phyloP scores from a whole-genome alignment of 495 filamentous ascomycete genomes.

The Penicillium salamii region DNA sequence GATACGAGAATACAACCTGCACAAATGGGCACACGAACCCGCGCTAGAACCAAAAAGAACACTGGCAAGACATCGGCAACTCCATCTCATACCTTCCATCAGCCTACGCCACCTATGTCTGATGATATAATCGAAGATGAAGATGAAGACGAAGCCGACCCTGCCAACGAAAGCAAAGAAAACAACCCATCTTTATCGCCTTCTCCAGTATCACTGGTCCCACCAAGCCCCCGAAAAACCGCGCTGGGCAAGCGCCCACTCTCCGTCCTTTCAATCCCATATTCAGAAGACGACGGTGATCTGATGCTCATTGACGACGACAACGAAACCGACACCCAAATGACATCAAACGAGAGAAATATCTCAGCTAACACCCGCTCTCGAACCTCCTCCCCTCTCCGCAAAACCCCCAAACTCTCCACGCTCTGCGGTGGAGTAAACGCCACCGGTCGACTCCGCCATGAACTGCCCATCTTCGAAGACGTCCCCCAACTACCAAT shows the following conservation, averaged over 20 bases:
- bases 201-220: conserved; percentile 28
- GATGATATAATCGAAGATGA: conserved; percentile 20
- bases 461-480: conserved; percentile 40
- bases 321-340: conserved; percentile 11
- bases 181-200: conserved; percentile 49
- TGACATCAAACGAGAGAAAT: conserved; percentile 38
- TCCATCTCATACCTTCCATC: conserved; percentile 2
- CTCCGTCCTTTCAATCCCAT: conserved; percentile 34
- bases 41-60: conserved; percentile 24
- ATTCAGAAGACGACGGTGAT: conserved; percentile 23
- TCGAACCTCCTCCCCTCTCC: conserved; percentile 8
- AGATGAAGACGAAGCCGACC: conserved; percentile 29
- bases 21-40: conserved; percentile 23
- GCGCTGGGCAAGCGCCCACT: conserved; percentile 41
- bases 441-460: conserved; percentile 24
- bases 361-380: conserved; percentile 34
- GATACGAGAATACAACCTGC: conserved; percentile 13
- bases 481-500: conserved; percentile 27
- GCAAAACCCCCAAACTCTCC: conserved; percentile 34
- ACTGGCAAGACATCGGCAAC: conserved; percentile 1
- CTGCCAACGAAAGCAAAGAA: conserved; percentile 42
- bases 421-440: conserved; percentile 23
- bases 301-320: conserved; percentile 31
- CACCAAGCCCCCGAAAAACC: conserved; percentile 34
- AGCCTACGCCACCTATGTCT: not conserved